phyloP scores from a whole-genome alignment of 1,284 basidiomycete genomes.

The Microbotryum violaceum region DNA sequence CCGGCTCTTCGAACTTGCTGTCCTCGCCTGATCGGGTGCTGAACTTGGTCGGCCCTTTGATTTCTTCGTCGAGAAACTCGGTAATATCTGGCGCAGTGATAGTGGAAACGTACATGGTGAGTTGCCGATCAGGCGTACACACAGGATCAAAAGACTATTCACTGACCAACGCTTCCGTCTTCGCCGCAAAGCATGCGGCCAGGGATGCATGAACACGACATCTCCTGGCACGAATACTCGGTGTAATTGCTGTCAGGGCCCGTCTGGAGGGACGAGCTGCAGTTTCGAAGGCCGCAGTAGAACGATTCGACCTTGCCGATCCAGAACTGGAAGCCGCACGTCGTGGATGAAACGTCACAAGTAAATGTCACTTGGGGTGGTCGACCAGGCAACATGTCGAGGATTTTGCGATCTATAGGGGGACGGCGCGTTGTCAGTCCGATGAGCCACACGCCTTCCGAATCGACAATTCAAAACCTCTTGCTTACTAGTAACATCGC shows the following conservation, averaged over 20 bases:
- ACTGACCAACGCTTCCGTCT: constrained; percentile 81
- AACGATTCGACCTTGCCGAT: constrained; percentile 88
- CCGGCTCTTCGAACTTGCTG: constrained; percentile 88
- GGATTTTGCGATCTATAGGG: constrained; percentile 67
- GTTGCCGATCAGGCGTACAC: no score
- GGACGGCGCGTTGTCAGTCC: not conserved
- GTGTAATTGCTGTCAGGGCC: constrained; percentile 66
- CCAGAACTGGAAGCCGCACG: constrained; percentile 96
- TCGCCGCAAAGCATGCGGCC: constrained; percentile 92
- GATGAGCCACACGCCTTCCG: no score
- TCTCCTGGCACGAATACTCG: constrained; percentile 66
- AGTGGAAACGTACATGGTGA: not conserved
- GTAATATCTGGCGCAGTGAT: constrained; percentile 62
- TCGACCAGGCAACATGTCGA: constrained; percentile 77
- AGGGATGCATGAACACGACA: constrained; percentile 84
- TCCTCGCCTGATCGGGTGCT: constrained; percentile 60
- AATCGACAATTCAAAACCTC: not conserved
- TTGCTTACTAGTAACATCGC: constrained; percentile 84
- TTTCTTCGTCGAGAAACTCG: constrained; percentile 83
- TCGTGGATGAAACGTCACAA: constrained; percentile 53
- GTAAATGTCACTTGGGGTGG: constrained; percentile 93
- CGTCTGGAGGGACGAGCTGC: constrained; percentile 47
- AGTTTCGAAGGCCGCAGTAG: constrained; percentile 76
- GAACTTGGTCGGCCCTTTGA: constrained; percentile 83
- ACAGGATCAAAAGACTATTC: not conserved